These are phyloP conservation scores for Cercis canadensis DNA, from an alignment of 306 rosid genomes.

Conservation along the genomic window DNA sequence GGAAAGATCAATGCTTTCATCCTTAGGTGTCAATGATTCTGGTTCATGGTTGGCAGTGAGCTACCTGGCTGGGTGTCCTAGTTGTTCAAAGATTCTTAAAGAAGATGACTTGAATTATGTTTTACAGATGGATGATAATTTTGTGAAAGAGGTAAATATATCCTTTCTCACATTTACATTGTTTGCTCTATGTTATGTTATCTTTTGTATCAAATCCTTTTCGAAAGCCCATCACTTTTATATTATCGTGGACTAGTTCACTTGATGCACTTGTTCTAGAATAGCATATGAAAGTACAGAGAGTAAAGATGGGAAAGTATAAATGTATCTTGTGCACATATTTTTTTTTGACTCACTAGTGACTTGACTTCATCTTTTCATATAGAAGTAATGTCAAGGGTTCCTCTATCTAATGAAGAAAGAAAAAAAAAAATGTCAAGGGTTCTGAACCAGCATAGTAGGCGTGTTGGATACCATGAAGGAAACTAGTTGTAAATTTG, in stretches of 20 bases:
- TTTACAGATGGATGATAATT: conserved; percentile 54
- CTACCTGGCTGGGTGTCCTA: conserved; percentile 69
- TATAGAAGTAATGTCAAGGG: neutral
- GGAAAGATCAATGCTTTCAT: conserved; percentile 74
- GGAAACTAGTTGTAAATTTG: neutral
- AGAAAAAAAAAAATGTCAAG: too few relatives aligned
- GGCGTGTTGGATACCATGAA: neutral
- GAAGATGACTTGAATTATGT: conserved; percentile 64
- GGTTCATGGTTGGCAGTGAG: conserved; percentile 79
- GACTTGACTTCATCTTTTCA: neutral
- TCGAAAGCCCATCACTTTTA: neutral
- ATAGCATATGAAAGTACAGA: neutral
- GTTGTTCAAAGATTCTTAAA: conserved; percentile 71
- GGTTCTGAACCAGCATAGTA: neutral
- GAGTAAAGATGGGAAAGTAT: neutral
- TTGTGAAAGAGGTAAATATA: conserved; percentile 73
- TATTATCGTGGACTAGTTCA: neutral
- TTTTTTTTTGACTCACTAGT: too few relatives aligned
- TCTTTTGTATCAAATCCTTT: neutral
- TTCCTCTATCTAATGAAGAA: too few relatives aligned
- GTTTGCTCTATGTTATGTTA: neutral
- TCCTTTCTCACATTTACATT: conserved; percentile 24
- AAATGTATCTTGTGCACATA: neutral
- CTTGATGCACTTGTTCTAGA: neutral
- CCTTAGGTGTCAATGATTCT: conserved; percentile 73